Conservation (phyloP, 768 basidiomycete genomes). For the Termitomyces titanicus region DNA sequence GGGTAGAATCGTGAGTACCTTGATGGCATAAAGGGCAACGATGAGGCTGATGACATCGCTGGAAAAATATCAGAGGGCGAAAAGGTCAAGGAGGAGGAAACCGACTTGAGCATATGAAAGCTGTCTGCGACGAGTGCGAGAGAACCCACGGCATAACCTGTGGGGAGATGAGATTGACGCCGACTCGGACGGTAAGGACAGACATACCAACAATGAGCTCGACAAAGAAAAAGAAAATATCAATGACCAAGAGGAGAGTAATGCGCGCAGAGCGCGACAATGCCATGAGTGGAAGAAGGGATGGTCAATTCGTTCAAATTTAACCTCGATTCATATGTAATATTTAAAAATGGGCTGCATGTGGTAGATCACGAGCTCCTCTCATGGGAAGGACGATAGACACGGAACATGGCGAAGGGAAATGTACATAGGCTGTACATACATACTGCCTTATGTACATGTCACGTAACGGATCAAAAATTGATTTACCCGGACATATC, state of each 20-base stretch:
- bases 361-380: neutral
- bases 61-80: slow-evolving; percentile 14
- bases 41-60: slow-evolving; percentile 96
- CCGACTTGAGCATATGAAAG: slow-evolving; percentile 98
- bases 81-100: slow-evolving; percentile 7
- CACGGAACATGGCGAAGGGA: neutral
- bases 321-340: neutral
- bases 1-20: slow-evolving; percentile 27
- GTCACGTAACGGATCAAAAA: too few relatives aligned
- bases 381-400: neutral
- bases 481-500: too few relatives aligned
- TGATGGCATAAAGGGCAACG: slow-evolving; percentile 94
- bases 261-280: slow-evolving; percentile 72
- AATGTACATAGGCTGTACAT: too few relatives aligned
- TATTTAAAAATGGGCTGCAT: neutral
- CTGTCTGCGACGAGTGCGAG: slow-evolving; percentile 94
- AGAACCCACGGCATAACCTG: slow-evolving; percentile 94
- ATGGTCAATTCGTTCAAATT: neutral
- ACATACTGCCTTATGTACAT: too few relatives aligned
- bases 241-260: slow-evolving; percentile 74
- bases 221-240: slow-evolving; percentile 81
- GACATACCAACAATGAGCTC: slow-evolving; percentile 74
- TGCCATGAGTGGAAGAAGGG: slow-evolving; percentile 23
- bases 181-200: neutral
- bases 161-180: slow-evolving; percentile 2